Base-by-base conservation (phyloP, 306 rosid species). In the Vigna nakashimae region DNA sequence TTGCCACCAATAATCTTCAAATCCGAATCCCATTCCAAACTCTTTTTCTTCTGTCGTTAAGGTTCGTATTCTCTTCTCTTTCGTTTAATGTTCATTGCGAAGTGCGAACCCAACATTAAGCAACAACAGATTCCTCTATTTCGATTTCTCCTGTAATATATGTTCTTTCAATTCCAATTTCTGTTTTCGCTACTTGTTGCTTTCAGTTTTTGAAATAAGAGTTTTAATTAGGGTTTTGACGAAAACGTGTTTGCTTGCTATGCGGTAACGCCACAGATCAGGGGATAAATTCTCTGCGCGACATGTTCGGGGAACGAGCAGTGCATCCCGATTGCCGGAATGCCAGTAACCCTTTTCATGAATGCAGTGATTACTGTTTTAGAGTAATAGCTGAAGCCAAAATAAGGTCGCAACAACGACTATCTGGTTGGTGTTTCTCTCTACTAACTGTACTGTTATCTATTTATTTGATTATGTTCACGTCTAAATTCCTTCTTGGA, bases 241-340 rank as follows among this genome's bases (percentile, higher is more conserved):
- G 4, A 32, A 32, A 66, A 36, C 24, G 0, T 38, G 45, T 65
- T 83, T 50, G 9, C 30, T 65, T 10, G 10, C 65, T 52, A 12
- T 51, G 45, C 55, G 20, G 81, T 59, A 18, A 14, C 80, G 67
- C 58, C 13, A 15, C 79, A 50, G 82, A 40, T 83, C 9, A 58
- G 69, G 48, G 52, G 65, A 32, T 48, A 48, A 2, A 51, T 45
- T 28, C 34, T 36, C 17, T 14, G 67, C 22, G 11, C 65, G 82
- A 38, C 46, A 91, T 91, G 98, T 77, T 90, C 36, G 94, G 85
- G 0, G 98, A 90, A 48, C 85, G 97, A 82, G 91, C 88, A 30
- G 97, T 85, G 70, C 97, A 92, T 89, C 96, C 90, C 3, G 93
- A 96, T 85, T 96, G 98, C 86, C 85, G 98, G 77, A 96, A 96